Evolutionary conservation across 495 filamentous ascomycete species (phyloP).

Genomic region (Astrocystis sublimbata): DNA sequence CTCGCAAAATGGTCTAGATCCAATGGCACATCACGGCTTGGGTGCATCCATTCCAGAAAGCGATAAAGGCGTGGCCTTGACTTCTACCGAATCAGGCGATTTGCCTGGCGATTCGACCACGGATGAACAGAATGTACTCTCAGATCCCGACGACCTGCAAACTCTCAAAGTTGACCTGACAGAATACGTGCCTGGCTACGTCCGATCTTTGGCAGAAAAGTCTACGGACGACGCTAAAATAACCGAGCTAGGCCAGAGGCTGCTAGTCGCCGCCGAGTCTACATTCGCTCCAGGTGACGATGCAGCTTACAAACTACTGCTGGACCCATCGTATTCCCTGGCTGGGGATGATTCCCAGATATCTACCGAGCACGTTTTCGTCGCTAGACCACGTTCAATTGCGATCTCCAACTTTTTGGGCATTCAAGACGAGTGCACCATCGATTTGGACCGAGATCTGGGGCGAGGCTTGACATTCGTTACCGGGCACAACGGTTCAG

Average conservation of each 20-base stretch:
- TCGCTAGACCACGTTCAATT: slow-evolving; percentile 30
- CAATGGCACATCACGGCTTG: slow-evolving; percentile 9
- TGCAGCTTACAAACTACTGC: slow-evolving; percentile 10
- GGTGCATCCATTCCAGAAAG: slow-evolving; percentile 25
- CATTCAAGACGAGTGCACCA: slow-evolving; percentile 30
- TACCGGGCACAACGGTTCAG: slow-evolving; percentile 29
- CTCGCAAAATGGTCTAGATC: not conserved
- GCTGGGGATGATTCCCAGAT: slow-evolving; percentile 5
- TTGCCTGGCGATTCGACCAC: not conserved
- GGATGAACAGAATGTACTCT: not conserved
- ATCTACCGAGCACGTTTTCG: slow-evolving; percentile 25
- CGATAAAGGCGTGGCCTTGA: slow-evolving; percentile 11
- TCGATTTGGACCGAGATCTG: slow-evolving; percentile 31
- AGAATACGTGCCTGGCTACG: slow-evolving; percentile 10
- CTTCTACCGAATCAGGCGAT: not conserved
- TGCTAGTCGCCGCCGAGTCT: slow-evolving; percentile 20
- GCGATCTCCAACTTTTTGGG: slow-evolving; percentile 39
- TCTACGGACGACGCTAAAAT: slow-evolving; percentile 12
- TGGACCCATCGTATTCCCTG: slow-evolving; percentile 6
- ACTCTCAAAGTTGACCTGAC: slow-evolving; percentile 5
- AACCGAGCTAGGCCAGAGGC: slow-evolving; percentile 23
- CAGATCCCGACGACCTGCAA: not conserved
- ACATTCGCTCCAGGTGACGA: slow-evolving; percentile 14
- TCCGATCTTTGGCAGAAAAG: not conserved
- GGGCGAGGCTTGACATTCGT: slow-evolving; percentile 32